phyloP scores from a whole-genome alignment of 2,329 filamentous ascomycete species.

The Stemphylium vesicarium region DNA sequence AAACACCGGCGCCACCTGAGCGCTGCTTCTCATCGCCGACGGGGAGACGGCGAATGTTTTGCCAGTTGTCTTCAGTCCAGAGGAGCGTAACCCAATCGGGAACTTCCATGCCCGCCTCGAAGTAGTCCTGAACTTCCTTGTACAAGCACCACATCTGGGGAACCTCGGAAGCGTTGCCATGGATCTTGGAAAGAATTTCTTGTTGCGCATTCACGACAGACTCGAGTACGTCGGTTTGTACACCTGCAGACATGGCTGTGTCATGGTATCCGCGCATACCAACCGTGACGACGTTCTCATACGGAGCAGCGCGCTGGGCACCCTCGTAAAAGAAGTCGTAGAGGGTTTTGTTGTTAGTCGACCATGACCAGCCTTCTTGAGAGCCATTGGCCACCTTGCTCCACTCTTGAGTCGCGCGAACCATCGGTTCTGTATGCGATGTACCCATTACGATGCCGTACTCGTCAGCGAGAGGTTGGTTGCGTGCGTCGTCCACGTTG shows the following conservation, averaged over 20 bases:
- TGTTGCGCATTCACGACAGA: constrained; percentile 67
- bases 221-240: constrained; percentile 65
- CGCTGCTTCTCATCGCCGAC: constrained; percentile 65
- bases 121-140: constrained; percentile 75
- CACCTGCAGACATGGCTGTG: constrained; percentile 63
- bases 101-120: constrained; percentile 67
- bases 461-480: constrained; percentile 73
- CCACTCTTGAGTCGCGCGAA: constrained; percentile 62
- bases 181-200: constrained; percentile 62
- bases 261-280: constrained; percentile 75
- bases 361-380: constrained; percentile 67
- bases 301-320: constrained; percentile 68
- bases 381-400: constrained; percentile 57
- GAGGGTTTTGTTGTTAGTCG: constrained; percentile 71
- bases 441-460: constrained; percentile 76
- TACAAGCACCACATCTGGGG: constrained; percentile 77
- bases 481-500: constrained; percentile 71
- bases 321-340: constrained; percentile 72
- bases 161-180: constrained; percentile 60
- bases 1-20: constrained; percentile 68
- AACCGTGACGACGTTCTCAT: constrained; percentile 70
- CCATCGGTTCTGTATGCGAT: constrained; percentile 76
- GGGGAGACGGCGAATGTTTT: constrained; percentile 68
- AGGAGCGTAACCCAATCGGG: constrained; percentile 71
- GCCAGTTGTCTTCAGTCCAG: constrained; percentile 74